These are phyloP conservation scores for Cladosporium sp. DNA, from an alignment of 2,329 filamentous ascomycete genomes.

Conservation along the genomic window DNA sequence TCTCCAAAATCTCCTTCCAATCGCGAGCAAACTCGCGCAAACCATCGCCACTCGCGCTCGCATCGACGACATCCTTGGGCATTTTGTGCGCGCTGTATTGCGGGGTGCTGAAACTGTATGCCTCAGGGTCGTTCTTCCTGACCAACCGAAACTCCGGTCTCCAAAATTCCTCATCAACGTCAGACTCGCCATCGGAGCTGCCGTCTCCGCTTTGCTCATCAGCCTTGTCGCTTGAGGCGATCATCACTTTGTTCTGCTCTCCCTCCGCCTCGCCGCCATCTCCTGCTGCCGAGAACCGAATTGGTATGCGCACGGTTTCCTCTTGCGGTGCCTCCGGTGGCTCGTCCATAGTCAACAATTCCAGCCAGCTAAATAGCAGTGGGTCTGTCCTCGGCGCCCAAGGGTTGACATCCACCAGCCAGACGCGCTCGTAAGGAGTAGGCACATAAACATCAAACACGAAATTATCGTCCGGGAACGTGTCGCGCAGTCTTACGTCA, in stretches of 20 bases:
- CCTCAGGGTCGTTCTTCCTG: conserved; percentile 80
- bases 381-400: conserved; percentile 91
- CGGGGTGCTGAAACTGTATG: conserved; percentile 79
- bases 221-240: conserved; percentile 3
- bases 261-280: background rate
- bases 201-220: conserved; percentile 20
- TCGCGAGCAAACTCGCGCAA: conserved; percentile 70
- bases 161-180: conserved; percentile 57
- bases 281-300: background rate
- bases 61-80: conserved; percentile 85
- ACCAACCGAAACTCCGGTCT: conserved; percentile 80
- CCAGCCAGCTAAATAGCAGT: conserved; percentile 84
- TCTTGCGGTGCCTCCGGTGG: conserved; percentile 42
- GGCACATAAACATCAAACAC: conserved; percentile 93
- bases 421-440: conserved; percentile 69
- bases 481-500: conserved; percentile 67
- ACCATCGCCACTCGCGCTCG: conserved; percentile 60
- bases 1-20: conserved; percentile 50
- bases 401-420: conserved; percentile 91
- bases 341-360: conserved; percentile 73
- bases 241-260: background rate
- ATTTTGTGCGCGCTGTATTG: conserved; percentile 96
- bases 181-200: conserved; percentile 39
- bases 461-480: conserved; percentile 82
- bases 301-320: conserved; percentile 16